Base-by-base conservation (phyloP, 202 grass and related monocot genomes). In the Panicum virgatum region DNA sequence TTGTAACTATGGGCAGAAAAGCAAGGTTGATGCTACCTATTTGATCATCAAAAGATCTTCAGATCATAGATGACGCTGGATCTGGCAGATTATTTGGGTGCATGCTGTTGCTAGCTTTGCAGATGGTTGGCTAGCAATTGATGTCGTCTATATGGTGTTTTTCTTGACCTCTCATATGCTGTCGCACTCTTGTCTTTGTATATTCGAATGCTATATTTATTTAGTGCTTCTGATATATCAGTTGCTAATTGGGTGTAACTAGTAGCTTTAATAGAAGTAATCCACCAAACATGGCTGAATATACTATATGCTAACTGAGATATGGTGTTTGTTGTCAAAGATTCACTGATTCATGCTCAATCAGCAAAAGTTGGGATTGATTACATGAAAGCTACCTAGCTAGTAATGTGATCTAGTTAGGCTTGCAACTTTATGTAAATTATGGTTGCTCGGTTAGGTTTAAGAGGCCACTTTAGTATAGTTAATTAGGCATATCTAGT, bases 311-410 rank as follows among this genome's bases (percentile, higher is more conserved):
- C 26, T 69, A 69, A 30, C 44, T 86, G 23, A 83, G 83, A 86
- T 90, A 75, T 32, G 62, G 68, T 56, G 74, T 69, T 67, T 79
- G 68, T 69, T 90, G 74, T 73, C 79, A 86, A 74, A 86, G 74
- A 83, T 90, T 79, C 61, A 51, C 65, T 83, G 60, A 47, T 82
- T 73, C 66, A 82, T 78, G 58, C 79, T 74, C 80, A 16, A 83
- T 61, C 34, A 69, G 79, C 73, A 73, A 89, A 89, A 86, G 74
- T 44, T 51, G 43, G 14, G 30, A 61, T 73, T 78, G 66, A 66
- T 75, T 58, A 40, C 42, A 68, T 79, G 61, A 52, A 79, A 66
- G 68, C 19, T 75, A 43, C 23, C 26, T 72, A 72, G 45, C 47
- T 51, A 47, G 45, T 43, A 70, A 73, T 14, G 36, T 61, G 58